These are phyloP conservation scores for Trapa incisa DNA, from an alignment of 345 rosid species.

Conservation along the genomic window DNA sequence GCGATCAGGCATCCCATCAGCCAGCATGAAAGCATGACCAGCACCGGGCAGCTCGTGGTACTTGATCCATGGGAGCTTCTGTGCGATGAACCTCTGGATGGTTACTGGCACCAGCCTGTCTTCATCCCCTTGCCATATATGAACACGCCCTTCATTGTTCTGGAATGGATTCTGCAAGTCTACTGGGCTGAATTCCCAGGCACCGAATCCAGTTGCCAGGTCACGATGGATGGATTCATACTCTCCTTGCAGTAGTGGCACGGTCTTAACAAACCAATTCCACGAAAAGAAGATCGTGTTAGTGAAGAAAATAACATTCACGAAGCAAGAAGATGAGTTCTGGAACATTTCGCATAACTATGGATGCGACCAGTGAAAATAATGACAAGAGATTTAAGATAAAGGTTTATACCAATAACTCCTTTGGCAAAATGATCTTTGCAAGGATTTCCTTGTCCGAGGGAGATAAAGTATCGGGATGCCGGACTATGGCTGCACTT, in stretches of 20 bases:
- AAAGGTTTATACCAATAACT: neutral
- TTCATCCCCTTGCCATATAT: constrained; percentile 17
- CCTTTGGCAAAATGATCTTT: neutral
- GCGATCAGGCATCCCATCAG: constrained; percentile 13
- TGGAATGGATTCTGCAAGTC: constrained; percentile 13
- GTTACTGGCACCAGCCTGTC: constrained; percentile 12
- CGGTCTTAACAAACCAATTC: neutral
- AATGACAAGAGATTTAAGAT: neutral
- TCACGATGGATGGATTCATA: constrained; percentile 15
- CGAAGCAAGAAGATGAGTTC: neutral
- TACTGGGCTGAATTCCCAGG: constrained; percentile 14
- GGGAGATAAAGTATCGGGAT: constrained; percentile 4
- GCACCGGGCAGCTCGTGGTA: constrained; percentile 13
- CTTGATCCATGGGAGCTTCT: constrained; percentile 14
- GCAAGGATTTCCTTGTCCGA: constrained; percentile 6
- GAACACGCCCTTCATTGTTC: constrained; percentile 14
- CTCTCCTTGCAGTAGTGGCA: constrained; percentile 16
- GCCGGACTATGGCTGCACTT: neutral
- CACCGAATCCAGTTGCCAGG: constrained; percentile 9
- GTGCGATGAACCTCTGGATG: constrained; percentile 13
- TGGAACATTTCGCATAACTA: neutral
- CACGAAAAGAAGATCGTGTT: neutral
- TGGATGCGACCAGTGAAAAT: neutral
- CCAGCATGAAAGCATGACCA: constrained; percentile 8
- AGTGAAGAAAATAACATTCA: neutral